Base-by-base conservation (phyloP, 1,139 yeast genomes). In the Blastobotrys buckinghamii region DNA sequence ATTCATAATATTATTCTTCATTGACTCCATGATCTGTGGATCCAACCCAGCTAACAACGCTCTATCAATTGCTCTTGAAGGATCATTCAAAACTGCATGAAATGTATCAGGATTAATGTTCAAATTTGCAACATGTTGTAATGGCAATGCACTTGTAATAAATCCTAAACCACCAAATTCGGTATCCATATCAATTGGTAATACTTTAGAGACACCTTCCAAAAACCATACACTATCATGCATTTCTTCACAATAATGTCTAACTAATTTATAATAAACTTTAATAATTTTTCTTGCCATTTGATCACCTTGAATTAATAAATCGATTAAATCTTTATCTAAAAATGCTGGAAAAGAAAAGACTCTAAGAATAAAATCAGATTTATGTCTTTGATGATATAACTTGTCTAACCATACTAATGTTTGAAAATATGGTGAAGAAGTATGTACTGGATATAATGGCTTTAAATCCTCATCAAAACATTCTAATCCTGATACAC, bases 321-420 rank as follows among this genome's bases (percentile, higher is more conserved):
- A 66, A 1, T 84, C 81, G 40, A 89, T 71, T 57, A 90, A 84
- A 29, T 79, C 76, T 61, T 84, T 84, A 64, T 90, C 97, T 55
- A 90, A 70, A 44, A 90, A 69, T 0, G 97, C 97, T 4, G 97
- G 97, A 67, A 90, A 89, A 10, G 96, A 92, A 72, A 90, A 90
- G 20, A 90, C 84, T 43, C 97, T 71, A 39, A 90, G 70, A 35
- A 90, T 86, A 60, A 88, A 90, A 64, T 89, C 96, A 1, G 89
- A 79, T 66, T 86, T 84, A 65, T 83, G 78, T 54, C 92, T 75
- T 64, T 89, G 97, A 47, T 60, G 64, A 65, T 86, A 86, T 43
- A 90, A 72, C 65, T 87, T 87, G 62, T 87, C 92, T 66, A 90
- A 73, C 62, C 87, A 88, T 19, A 95, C 95, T 53, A 90, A 70